Percentiles rank a stretch among this genome's conserved stretches.
Conservation (phyloP, 106 monocot species). For the Iris macrosiphon region DNA sequence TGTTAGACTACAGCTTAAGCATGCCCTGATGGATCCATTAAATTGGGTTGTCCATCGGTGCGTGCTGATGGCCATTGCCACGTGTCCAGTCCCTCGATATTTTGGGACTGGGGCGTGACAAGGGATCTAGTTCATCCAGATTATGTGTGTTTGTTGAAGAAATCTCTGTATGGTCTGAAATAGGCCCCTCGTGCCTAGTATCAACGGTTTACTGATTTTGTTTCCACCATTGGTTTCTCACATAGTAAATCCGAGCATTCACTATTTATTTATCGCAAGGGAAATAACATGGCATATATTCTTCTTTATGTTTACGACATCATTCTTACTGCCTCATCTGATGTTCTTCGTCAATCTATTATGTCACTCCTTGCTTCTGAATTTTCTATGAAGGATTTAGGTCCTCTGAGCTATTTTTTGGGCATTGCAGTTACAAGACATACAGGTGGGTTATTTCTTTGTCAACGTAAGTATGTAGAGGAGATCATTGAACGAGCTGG, state of each 20-base stretch:
- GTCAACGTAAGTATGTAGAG: background rate
- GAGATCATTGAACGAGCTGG: background rate
- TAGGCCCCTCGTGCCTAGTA: background rate
- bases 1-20: too few relatives aligned
- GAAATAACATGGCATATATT: background rate
- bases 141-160: background rate
- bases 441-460: background rate
- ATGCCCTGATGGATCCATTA: too few relatives aligned
- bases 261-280: background rate
- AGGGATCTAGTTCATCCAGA: background rate
- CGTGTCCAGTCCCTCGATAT: too few relatives aligned
- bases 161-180: background rate
- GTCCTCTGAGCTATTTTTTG: background rate
- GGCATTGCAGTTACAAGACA: background rate
- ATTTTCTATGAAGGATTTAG: constrained; percentile 2
- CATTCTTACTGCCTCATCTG: background rate
- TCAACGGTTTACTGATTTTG: background rate
- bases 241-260: background rate
- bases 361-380: constrained; percentile 2
- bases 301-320: background rate
- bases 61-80: too few relatives aligned
- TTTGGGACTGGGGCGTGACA: too few relatives aligned
- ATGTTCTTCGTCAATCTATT: background rate
- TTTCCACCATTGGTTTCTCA: background rate
- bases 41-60: too few relatives aligned